These are phyloP conservation scores for Solanum bulbocastanum DNA, from an alignment of 257 asterid genomes.

Conservation along the genomic window DNA sequence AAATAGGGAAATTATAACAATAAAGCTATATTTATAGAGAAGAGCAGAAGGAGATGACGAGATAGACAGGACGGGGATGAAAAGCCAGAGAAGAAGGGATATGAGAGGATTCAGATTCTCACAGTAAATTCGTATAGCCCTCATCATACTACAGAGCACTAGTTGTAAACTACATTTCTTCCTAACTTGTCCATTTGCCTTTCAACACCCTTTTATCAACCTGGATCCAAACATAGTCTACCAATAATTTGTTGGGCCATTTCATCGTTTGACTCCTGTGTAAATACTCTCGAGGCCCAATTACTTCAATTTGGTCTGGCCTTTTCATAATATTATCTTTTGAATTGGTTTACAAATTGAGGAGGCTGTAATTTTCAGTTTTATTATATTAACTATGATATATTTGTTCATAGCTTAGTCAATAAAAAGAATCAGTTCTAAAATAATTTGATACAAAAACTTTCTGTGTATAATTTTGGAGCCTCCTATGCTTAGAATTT, in stretches of 20 bases:
- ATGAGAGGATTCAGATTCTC: background rate
- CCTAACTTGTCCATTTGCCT: background rate
- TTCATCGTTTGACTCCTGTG: background rate
- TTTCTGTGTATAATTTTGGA: background rate
- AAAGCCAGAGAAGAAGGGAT: background rate
- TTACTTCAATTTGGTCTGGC: background rate
- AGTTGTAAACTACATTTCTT: background rate
- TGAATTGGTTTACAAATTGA: background rate
- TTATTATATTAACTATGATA: background rate
- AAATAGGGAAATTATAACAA: background rate
- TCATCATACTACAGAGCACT: background rate
- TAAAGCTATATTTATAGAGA: background rate
- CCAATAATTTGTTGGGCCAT: background rate
- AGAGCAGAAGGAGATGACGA: background rate
- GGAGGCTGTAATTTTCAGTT: background rate
- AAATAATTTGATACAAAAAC: background rate
- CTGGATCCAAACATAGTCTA: background rate
- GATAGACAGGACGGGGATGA: background rate
- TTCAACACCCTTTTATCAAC: background rate
- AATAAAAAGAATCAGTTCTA: background rate
- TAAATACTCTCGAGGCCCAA: background rate
- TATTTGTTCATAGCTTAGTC: background rate
- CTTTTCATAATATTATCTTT: background rate
- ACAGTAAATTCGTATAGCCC: background rate
- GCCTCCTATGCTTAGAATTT: background rate